phyloP scores from a whole-genome alignment of 495 filamentous ascomycete species.

The Corynascus novoguineensis region DNA sequence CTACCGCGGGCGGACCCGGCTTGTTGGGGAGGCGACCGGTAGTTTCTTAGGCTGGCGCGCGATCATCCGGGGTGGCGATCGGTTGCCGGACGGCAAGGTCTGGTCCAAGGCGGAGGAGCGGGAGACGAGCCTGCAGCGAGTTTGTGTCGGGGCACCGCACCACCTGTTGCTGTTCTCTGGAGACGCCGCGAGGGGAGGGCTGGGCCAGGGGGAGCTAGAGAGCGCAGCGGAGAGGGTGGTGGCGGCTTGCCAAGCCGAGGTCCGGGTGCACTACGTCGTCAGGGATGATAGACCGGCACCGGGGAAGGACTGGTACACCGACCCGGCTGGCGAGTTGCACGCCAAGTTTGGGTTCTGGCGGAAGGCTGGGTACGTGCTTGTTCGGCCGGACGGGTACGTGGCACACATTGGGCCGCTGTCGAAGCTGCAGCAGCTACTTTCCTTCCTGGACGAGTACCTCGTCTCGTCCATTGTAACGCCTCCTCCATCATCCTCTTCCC shows the following conservation, averaged over 20 bases:
- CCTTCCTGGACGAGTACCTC: constrained; percentile 18
- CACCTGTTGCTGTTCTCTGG: constrained; percentile 38
- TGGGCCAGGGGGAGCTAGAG: constrained; percentile 16
- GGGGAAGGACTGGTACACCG: constrained; percentile 17
- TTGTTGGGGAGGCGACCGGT: constrained; percentile 28
- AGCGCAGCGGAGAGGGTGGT: constrained; percentile 16
- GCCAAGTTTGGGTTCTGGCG: constrained; percentile 30
- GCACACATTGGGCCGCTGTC: constrained; percentile 34
- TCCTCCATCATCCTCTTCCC: not conserved
- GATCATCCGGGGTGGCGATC: constrained; percentile 27
- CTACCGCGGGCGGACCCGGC: constrained; percentile 30
- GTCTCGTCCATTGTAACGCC: not conserved
- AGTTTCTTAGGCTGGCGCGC: constrained; percentile 20
- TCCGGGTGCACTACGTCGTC: constrained; percentile 18
- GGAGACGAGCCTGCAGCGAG: constrained; percentile 25
- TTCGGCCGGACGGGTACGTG: constrained; percentile 40
- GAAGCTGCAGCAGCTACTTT: constrained; percentile 25
- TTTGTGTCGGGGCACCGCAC: constrained; percentile 23
- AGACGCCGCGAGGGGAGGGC: not conserved
- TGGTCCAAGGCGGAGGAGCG: not conserved
- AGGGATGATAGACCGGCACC: constrained; percentile 1
- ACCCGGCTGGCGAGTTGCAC: constrained; percentile 30
- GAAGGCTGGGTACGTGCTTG: constrained; percentile 31
- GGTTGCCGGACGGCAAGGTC: constrained; percentile 30
- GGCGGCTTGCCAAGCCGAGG: constrained; percentile 9